Evolutionary conservation across 306 rosid genomes (phyloP), one percentile per base, ranked within the genome.

Genomic region (Trifolium repens): DNA sequence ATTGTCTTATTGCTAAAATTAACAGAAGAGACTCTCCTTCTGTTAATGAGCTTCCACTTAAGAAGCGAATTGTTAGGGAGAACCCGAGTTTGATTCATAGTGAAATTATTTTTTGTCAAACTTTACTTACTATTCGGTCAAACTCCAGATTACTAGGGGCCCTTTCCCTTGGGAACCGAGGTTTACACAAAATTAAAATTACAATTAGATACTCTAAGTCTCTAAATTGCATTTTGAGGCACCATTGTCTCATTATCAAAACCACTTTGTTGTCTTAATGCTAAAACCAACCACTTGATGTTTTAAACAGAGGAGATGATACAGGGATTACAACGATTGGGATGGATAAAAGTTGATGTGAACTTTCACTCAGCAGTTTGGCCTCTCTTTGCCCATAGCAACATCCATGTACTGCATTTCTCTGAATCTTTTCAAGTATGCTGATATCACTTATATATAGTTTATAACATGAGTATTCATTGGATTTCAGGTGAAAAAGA

Each of bases 321-420:
- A 65, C 82, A 55, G 5, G 97, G 96, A 61, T 86, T 94, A 26
- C 98, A 91, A 79, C 89, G 82, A 73, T 50, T 94, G 87, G 93
- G 93, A 69, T 94, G 96, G 98, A 91, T 74, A 79, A 91, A 89
- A 83, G 89, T 94, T 39, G 97, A 92, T 78, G 96, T 92, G 85
- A 94, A 89, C 89, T 94, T 94, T 79, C 98, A 94, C 73, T 84
- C 96, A 3, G 89, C 97, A 27, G 54, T 80, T 55, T 92, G 87
- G 97, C 96, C 96, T 65, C 91, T 92, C 90, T 94, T 94, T 22
- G 98, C 96, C 53, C 98, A 94, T 69, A 90, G 89, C 89, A 90
- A 90, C 93, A 94, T 94, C 80, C 93, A 91, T 78, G 98, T 91
- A 86, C 71, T 50, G 53, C 55, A 42, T 40, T 40, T 50, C 39